phyloP scores from a whole-genome alignment of 352 stramenopile species.

The Globisporangium mamillatum region DNA sequence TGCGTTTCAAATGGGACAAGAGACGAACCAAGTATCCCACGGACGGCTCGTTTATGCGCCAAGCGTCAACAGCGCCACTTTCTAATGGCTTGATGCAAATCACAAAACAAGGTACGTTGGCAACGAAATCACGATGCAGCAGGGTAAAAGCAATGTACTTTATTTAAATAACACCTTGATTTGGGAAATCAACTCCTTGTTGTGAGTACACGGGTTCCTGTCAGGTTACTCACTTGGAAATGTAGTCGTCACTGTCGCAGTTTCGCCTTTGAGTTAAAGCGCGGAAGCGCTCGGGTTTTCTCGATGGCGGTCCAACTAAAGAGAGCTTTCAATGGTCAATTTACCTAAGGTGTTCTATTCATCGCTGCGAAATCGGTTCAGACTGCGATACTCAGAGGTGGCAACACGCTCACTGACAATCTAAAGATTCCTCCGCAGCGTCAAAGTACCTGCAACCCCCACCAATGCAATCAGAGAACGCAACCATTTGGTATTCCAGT shows the following conservation, averaged over 20 bases:
- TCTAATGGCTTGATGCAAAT: background rate
- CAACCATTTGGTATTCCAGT: too few species aligned
- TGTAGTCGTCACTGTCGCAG: too few species aligned
- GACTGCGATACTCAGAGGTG: background rate
- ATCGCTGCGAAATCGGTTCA: background rate
- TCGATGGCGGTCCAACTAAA: background rate
- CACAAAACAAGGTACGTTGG: background rate
- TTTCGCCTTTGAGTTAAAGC: too few species aligned
- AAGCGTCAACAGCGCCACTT: background rate
- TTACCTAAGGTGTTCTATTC: background rate
- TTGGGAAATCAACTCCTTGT: background rate
- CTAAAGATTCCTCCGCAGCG: background rate
- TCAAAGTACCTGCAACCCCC: background rate
- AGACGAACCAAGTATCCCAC: background rate
- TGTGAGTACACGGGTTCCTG: background rate
- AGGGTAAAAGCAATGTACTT: background rate
- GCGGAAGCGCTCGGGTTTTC: background rate
- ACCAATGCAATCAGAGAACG: too few species aligned
- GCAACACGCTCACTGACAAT: background rate
- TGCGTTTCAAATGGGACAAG: background rate
- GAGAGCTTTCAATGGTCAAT: background rate
- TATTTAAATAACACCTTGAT: background rate
- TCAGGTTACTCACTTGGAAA: background rate
- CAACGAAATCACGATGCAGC: background rate
- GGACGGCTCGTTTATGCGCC: background rate